Evolutionary conservation across 2,329 filamentous ascomycete species (phyloP).

Genomic region (Blastomyces parvus): DNA sequence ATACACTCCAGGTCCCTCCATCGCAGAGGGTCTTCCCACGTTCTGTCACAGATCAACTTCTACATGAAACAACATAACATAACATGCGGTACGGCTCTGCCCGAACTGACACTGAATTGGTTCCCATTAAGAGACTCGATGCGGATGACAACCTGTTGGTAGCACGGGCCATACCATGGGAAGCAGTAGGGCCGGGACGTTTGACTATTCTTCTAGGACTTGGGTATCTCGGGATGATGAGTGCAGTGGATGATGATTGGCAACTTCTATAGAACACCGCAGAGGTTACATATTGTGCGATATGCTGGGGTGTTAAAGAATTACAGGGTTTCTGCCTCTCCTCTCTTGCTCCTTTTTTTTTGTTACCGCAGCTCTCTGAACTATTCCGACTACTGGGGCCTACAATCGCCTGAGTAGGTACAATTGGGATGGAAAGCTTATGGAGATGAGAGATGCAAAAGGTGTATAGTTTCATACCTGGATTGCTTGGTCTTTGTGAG

Average conservation of each 20-base stretch:
- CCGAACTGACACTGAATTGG: constrained; percentile 8
- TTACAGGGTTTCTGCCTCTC: too few relatives aligned
- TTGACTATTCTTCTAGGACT: constrained; percentile 7
- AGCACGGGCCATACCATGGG: neutral
- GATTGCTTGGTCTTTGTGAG: too few relatives aligned
- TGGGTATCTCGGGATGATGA: constrained; percentile 10
- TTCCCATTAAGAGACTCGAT: constrained; percentile 2
- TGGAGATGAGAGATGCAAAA: too few relatives aligned
- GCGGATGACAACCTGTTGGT: neutral
- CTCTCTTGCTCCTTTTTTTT: too few relatives aligned
- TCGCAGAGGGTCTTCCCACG: constrained; percentile 10
- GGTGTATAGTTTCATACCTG: too few relatives aligned
- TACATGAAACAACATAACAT: constrained; percentile 10
- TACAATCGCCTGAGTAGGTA: too few relatives aligned
- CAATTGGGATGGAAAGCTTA: too few relatives aligned
- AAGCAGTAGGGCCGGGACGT: constrained; percentile 1
- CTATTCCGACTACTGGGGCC: too few relatives aligned
- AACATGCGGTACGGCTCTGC: constrained; percentile 13
- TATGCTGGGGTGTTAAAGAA: too few relatives aligned
- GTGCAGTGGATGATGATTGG: constrained; percentile 5
- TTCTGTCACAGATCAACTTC: constrained; percentile 9
- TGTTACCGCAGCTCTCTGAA: too few relatives aligned
- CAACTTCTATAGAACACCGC: neutral
- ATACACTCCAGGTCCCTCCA: too few relatives aligned
- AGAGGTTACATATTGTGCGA: neutral